Conservation (phyloP, 2,329 filamentous ascomycete genomes). For the Arthrinium phaeospermum region DNA sequence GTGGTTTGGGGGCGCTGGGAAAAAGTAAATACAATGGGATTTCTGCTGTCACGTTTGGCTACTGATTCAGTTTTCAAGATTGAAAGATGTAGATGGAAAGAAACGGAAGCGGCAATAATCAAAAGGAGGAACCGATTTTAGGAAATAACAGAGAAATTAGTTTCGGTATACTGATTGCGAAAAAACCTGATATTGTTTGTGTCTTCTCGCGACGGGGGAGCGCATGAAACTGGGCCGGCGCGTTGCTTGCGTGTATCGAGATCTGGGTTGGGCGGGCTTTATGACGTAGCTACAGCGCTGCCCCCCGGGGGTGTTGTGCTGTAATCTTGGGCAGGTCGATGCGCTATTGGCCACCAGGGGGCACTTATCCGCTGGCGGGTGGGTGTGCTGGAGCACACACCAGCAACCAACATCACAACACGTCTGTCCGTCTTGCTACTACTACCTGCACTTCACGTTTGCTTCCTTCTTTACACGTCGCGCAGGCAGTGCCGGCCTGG, state of each 20-base stretch:
- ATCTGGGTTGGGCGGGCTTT: neutral
- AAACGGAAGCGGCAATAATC: neutral
- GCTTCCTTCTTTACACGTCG: neutral
- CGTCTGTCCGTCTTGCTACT: neutral
- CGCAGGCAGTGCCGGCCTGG: neutral
- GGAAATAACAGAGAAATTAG: neutral
- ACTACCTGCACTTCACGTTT: neutral
- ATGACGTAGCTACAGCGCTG: conserved; percentile 7
- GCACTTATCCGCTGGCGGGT: neutral
- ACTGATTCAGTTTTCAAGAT: neutral
- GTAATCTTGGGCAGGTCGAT: neutral
- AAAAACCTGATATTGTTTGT: conserved; percentile 11
- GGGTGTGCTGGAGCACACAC: conserved; percentile 8
- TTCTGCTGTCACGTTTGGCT: neutral
- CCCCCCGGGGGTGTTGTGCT: neutral
- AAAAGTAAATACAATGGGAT: neutral
- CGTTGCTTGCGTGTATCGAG: conserved; percentile 12
- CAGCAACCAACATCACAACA: neutral
- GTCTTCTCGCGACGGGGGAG: neutral
- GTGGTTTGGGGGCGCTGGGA: neutral
- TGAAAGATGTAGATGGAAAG: neutral
- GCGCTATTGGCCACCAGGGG: conserved; percentile 3
- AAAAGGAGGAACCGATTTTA: neutral
- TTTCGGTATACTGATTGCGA: neutral
- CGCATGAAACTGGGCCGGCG: conserved; percentile 4